Evolutionary conservation across 495 filamentous ascomycete species (phyloP).

Genomic region (Penicillium dipodomyicola): DNA sequence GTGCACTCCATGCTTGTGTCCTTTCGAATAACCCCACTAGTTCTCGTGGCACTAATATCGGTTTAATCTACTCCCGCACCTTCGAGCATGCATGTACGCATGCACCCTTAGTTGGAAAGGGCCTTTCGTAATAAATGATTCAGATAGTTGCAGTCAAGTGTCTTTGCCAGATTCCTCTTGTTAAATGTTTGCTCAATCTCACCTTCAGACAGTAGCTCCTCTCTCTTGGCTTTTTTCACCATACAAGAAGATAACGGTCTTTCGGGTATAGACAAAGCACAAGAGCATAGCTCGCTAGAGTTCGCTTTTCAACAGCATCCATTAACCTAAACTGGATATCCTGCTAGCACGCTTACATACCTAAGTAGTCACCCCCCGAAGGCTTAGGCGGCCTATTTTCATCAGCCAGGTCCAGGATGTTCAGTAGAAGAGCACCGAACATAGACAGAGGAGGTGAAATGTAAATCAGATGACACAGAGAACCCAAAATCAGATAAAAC

Average conservation of each 20-base stretch:
- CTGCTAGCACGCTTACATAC: constrained; percentile 3
- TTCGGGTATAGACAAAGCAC: neutral
- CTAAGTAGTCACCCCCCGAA: neutral
- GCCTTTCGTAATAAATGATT: neutral
- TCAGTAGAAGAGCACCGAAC: neutral
- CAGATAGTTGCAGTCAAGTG: neutral
- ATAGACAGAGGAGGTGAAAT: neutral
- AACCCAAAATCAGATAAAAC: neutral
- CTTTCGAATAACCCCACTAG: neutral
- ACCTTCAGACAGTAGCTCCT: neutral
- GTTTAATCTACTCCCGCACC: neutral
- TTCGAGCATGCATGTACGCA: neutral
- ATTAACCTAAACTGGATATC: neutral
- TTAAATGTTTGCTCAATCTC: neutral
- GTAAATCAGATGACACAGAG: neutral
- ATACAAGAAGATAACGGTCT: neutral
- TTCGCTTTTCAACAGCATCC: neutral
- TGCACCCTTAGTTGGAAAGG: neutral
- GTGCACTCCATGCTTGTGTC: neutral
- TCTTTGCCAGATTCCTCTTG: neutral
- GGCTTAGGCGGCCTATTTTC: neutral
- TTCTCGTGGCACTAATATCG: neutral
- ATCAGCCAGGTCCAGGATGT: neutral
- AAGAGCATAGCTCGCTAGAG: neutral
- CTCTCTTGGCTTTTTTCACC: too few species aligned